Conservation (phyloP, 306 rosid species). For the Cucumis hystrix region DNA sequence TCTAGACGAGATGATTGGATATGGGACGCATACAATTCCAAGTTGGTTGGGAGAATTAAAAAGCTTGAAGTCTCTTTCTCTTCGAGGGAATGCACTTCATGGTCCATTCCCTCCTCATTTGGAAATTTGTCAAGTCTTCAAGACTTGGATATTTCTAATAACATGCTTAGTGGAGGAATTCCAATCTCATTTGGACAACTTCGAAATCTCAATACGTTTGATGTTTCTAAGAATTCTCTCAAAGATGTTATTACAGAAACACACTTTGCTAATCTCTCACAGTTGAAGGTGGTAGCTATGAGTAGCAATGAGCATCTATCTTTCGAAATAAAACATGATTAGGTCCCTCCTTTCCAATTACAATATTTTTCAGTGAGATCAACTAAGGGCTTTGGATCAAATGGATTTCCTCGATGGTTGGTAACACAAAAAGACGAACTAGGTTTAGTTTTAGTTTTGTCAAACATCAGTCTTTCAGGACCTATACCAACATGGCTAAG, state of each 20-base stretch:
- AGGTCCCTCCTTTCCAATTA: constrained; percentile 1
- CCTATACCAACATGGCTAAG: neutral
- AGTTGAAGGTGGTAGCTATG: neutral
- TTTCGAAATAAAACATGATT: neutral
- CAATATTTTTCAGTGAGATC: neutral
- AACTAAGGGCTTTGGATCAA: neutral
- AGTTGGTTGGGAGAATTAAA: neutral
- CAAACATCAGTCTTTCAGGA: neutral
- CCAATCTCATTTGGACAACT: neutral
- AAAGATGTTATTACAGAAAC: neutral
- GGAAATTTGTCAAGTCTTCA: too few species aligned
- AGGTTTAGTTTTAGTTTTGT: neutral
- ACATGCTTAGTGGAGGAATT: neutral
- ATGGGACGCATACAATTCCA: neutral
- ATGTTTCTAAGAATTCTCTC: neutral
- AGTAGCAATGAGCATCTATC: neutral
- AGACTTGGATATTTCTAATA: too few species aligned
- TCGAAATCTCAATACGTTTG: neutral
- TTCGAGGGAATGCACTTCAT: neutral
- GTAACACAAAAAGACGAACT: neutral
- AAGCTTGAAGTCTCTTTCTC: neutral
- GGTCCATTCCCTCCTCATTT: too few species aligned
- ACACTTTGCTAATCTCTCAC: constrained; percentile 13
- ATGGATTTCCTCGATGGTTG: neutral
- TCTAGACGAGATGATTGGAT: neutral